phyloP scores from a whole-genome alignment of 257 asterid genomes.

The Ilex asprella region DNA sequence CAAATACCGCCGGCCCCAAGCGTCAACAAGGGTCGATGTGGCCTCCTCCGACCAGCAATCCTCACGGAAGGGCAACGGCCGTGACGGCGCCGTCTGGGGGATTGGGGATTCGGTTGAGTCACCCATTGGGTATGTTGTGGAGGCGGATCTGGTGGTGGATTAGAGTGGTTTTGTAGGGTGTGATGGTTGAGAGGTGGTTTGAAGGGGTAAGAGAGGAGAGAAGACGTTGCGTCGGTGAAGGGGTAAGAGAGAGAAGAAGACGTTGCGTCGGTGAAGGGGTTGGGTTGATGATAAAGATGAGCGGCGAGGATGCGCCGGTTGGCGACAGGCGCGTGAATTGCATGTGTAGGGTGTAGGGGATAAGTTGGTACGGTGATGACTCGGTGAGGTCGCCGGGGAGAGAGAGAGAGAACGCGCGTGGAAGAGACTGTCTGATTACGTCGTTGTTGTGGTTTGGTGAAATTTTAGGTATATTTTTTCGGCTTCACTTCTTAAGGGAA shows the following conservation, averaged over 20 bases:
- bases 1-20: constrained; percentile 74
- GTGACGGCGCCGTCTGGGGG: constrained; percentile 38
- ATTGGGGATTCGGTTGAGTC: constrained; percentile 42
- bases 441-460: background rate
- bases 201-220: too few species aligned
- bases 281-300: background rate
- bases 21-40: constrained; percentile 63
- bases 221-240: too few species aligned
- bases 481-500: too few species aligned
- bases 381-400: background rate
- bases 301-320: constrained; percentile 1
- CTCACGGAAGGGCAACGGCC: constrained; percentile 60
- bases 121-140: constrained; percentile 26
- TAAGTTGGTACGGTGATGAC: background rate
- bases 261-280: background rate
- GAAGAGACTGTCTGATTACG: background rate
- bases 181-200: too few species aligned
- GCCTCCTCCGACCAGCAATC: constrained; percentile 93
- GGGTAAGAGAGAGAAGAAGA: too few species aligned
- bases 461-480: too few species aligned
- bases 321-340: background rate
- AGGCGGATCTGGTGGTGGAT: too few species aligned
- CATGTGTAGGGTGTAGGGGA: background rate
- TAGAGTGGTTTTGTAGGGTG: too few species aligned
- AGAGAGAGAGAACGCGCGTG: background rate